These are phyloP conservation scores for Eleusine coracana DNA, from an alignment of 176 grass and related monocot species.

Conservation along the genomic window DNA sequence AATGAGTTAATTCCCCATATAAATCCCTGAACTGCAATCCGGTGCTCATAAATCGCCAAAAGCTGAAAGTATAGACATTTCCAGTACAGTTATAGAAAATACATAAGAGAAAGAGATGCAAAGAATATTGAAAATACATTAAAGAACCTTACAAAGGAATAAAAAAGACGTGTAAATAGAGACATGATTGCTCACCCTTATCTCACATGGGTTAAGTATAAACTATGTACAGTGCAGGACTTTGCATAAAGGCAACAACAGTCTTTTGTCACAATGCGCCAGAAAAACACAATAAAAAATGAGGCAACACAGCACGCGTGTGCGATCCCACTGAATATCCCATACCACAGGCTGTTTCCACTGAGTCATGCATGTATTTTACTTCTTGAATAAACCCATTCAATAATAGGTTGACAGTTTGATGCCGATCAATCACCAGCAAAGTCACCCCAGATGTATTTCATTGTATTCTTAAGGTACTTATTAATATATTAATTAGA, in stretches of 20 bases:
- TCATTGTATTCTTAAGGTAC: too few species aligned
- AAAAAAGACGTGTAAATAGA: not conserved
- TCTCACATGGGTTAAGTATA: conserved; percentile 5
- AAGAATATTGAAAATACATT: not conserved
- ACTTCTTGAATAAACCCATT: not conserved
- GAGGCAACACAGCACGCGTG: not conserved
- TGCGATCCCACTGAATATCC: not conserved
- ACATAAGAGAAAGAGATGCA: not conserved
- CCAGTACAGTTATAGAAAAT: not conserved
- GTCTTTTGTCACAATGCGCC: not conserved
- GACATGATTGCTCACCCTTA: not conserved
- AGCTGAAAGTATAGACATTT: conserved; percentile 53
- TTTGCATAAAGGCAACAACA: not conserved
- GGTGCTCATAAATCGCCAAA: conserved; percentile 89
- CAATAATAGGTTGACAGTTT: not conserved
- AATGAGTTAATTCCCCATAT: conserved; percentile 98
- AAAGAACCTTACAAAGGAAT: conserved; percentile 12
- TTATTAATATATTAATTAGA: not conserved
- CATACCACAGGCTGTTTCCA: not conserved
- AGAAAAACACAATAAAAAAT: not conserved
- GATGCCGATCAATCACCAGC: not conserved
- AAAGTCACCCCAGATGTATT: not conserved
- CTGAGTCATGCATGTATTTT: not conserved
- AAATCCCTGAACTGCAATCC: conserved; percentile 93
- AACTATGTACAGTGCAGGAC: not conserved